Evolutionary conservation across 192 early-diverging fungal species (phyloP).

Genomic region (Helicostylum pulchrum): DNA sequence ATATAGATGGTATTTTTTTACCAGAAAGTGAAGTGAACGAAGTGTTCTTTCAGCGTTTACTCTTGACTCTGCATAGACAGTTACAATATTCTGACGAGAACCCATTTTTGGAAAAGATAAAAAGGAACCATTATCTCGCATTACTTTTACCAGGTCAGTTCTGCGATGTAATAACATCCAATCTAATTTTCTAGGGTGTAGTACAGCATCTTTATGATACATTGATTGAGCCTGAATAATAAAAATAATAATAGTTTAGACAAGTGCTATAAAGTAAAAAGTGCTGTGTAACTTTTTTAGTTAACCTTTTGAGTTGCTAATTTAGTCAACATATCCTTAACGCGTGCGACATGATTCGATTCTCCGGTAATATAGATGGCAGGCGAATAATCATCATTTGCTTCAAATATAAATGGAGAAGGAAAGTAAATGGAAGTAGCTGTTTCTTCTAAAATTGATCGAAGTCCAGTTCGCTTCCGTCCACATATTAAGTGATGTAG

Average conservation of each 20-base stretch:
- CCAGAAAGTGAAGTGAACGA: constrained; percentile 66
- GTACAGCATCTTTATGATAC: constrained; percentile 41
- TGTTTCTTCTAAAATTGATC: constrained; percentile 69
- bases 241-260: not conserved
- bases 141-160: constrained; percentile 61
- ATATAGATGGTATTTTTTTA: constrained; percentile 30
- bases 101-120: constrained; percentile 61
- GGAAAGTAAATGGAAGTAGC: constrained; percentile 72
- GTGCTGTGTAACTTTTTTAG: constrained; percentile 9
- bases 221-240: constrained; percentile 43
- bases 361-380: constrained; percentile 71
- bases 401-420: constrained; percentile 45
- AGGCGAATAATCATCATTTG: constrained; percentile 37
- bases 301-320: constrained; percentile 40
- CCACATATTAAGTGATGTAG: constrained; percentile 73
- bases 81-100: constrained; percentile 43
- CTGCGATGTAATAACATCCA: constrained; percentile 69
- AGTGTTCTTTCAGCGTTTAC: constrained; percentile 71
- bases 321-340: constrained; percentile 51
- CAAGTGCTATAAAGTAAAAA: constrained; percentile 16
- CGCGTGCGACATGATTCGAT: constrained; percentile 46
- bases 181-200: constrained; percentile 69
- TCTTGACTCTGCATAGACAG: constrained; percentile 60
- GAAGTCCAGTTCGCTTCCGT: constrained; percentile 57
- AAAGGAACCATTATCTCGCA: constrained; percentile 72